Evolutionary conservation across 2,329 filamentous ascomycete genomes (phyloP).

Genomic region (Plectosphaerella sp.): DNA sequence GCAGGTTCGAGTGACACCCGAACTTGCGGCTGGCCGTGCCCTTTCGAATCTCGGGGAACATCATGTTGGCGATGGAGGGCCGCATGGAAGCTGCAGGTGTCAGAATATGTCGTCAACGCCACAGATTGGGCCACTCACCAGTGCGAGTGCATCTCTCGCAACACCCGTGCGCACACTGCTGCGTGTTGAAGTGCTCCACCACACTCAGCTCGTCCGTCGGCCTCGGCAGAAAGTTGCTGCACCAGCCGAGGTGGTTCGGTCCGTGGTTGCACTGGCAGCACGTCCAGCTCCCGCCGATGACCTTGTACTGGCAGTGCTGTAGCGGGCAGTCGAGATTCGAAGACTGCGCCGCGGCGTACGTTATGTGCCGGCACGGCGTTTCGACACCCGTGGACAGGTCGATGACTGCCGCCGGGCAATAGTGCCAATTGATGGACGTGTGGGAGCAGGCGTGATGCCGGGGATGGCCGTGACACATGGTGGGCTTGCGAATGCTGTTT

Average conservation of each 20-base stretch:
- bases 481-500: constrained; percentile 8
- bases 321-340: constrained; percentile 42
- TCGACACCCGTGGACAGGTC: constrained; percentile 46
- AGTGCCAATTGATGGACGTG: constrained; percentile 51
- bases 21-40: constrained; percentile 30
- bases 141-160: constrained; percentile 43
- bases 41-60: constrained; percentile 30
- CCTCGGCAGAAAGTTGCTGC: constrained; percentile 28
- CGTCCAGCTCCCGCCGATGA: constrained; percentile 45
- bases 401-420: constrained; percentile 44
- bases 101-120: neutral
- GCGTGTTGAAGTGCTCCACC: constrained; percentile 29
- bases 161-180: constrained; percentile 47
- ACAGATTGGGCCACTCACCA: constrained; percentile 25
- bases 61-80: constrained; percentile 22
- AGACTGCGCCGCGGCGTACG: constrained; percentile 40
- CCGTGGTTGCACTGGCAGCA: constrained; percentile 49
- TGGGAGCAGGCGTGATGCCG: constrained; percentile 48
- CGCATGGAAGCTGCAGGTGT: constrained; percentile 19
- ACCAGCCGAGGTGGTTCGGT: constrained; percentile 50
- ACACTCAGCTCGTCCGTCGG: constrained; percentile 21
- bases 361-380: constrained; percentile 43
- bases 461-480: constrained; percentile 52
- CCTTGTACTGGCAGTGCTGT: constrained; percentile 45
- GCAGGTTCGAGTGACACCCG: constrained; percentile 22